phyloP scores from a whole-genome alignment of 2,329 filamentous ascomycete species.

The Aspergillus sp. region DNA sequence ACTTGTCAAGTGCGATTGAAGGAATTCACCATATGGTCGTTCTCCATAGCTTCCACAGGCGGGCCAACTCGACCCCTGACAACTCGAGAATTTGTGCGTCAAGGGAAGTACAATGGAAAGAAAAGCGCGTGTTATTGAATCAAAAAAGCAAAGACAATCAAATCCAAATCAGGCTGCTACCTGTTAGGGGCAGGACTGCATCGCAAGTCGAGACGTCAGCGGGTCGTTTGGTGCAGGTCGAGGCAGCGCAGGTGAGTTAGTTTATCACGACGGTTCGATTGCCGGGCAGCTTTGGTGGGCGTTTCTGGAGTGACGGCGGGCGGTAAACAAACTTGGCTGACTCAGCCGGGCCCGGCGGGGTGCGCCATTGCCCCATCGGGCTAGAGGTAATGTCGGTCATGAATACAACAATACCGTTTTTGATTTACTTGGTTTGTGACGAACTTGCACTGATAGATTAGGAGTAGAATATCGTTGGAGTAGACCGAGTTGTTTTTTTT shows the following conservation, averaged over 20 bases:
- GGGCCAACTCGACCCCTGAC: neutral
- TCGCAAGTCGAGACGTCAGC: constrained; percentile 11
- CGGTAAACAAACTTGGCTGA: constrained; percentile 39
- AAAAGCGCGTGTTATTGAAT: neutral
- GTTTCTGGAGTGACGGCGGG: constrained; percentile 36
- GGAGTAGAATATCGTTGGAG: neutral
- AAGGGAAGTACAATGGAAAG: neutral
- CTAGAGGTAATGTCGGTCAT: constrained; percentile 19
- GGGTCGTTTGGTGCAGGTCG: neutral
- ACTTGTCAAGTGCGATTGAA: neutral
- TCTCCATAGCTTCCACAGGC: constrained; percentile 31
- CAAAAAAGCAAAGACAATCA: constrained; percentile 14
- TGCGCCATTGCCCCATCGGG: constrained; percentile 14
- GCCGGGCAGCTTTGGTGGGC: constrained; percentile 6
- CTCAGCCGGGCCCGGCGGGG: constrained; percentile 25
- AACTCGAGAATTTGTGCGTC: neutral
- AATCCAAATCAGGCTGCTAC: constrained; percentile 10
- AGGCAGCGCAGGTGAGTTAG: constrained; percentile 5
- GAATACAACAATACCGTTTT: constrained; percentile 9
- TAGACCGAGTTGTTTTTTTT: neutral
- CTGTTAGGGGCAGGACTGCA: constrained; percentile 20
- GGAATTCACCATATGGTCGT: constrained; percentile 33
- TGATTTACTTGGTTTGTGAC: neutral
- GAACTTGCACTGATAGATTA: neutral
- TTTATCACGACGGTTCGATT: neutral